Conservation (phyloP, 75 land plant genomes). For the Selaginella tamariscina region DNA sequence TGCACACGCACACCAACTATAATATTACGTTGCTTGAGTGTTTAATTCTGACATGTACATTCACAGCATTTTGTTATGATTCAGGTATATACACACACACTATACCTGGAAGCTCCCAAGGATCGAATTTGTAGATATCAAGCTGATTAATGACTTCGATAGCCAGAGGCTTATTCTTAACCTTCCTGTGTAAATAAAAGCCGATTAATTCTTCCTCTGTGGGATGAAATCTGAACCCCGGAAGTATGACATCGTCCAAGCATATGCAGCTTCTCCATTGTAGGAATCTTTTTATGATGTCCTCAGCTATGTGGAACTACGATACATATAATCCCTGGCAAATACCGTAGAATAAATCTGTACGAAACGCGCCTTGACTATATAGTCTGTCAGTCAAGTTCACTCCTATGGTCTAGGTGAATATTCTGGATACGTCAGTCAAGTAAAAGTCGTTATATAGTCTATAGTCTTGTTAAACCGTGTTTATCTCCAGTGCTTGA, state of each 20-base stretch:
- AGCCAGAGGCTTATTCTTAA: slow-evolving; percentile 43
- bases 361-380: neutral
- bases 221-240: slow-evolving; percentile 75
- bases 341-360: neutral
- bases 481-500: too few relatives aligned
- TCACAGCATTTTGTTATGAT: neutral
- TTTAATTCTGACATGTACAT: too few relatives aligned
- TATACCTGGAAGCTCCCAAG: slow-evolving; percentile 77
- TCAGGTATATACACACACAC: neutral
- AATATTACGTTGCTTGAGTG: neutral
- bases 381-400: neutral
- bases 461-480: too few relatives aligned
- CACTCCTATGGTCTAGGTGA: neutral
- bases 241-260: slow-evolving; percentile 47
- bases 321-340: too few relatives aligned
- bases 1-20: too few relatives aligned
- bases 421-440: neutral
- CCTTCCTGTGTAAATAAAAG: slow-evolving; percentile 53
- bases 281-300: neutral
- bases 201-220: slow-evolving; percentile 69
- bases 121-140: slow-evolving; percentile 59
- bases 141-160: slow-evolving; percentile 50
- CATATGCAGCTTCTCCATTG: neutral
- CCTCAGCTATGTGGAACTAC: neutral
- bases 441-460: too few relatives aligned